These are phyloP conservation scores for Verticillium klebahnii DNA, from an alignment of 2,329 filamentous ascomycete species.

Conservation along the genomic window DNA sequence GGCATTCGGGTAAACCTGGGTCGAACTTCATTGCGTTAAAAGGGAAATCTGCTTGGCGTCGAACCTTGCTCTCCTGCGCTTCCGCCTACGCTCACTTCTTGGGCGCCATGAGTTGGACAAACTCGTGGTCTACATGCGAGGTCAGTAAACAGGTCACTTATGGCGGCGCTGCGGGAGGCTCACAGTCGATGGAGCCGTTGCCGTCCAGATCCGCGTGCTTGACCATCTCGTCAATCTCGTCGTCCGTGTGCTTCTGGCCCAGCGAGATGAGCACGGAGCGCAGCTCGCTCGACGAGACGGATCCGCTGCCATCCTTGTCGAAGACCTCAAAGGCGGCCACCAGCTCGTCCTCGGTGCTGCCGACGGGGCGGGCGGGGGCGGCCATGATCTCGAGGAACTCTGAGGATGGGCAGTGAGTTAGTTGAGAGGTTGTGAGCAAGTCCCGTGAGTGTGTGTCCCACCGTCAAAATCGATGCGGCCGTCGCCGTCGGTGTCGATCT, in stretches of 20 bases:
- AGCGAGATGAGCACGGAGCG: slow-evolving; percentile 14
- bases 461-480: slow-evolving; percentile 13
- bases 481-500: slow-evolving; percentile 14
- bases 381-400: slow-evolving; percentile 15
- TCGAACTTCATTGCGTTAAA: not conserved
- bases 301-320: slow-evolving; percentile 15
- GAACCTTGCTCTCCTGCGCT: not conserved
- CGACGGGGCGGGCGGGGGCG: slow-evolving; percentile 9
- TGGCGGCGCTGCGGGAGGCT: not conserved
- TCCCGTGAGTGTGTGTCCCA: not conserved
- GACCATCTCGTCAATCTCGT: slow-evolving; percentile 16
- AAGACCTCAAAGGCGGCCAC: slow-evolving; percentile 15
- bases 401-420: not conserved
- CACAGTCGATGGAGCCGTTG: slow-evolving; percentile 15
- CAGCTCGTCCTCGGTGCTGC: slow-evolving; percentile 12
- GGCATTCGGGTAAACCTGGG: not conserved
- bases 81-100: slow-evolving; percentile 3
- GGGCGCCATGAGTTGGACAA: slow-evolving; percentile 14
- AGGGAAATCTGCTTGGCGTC: not conserved
- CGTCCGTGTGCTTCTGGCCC: slow-evolving; percentile 14
- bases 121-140: slow-evolving; percentile 10
- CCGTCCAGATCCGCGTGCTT: slow-evolving; percentile 13
- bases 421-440: not conserved
- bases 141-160: not conserved
- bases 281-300: slow-evolving; percentile 13